phyloP scores from a whole-genome alignment of 1,284 basidiomycete species.

The Fomes fomentarius region DNA sequence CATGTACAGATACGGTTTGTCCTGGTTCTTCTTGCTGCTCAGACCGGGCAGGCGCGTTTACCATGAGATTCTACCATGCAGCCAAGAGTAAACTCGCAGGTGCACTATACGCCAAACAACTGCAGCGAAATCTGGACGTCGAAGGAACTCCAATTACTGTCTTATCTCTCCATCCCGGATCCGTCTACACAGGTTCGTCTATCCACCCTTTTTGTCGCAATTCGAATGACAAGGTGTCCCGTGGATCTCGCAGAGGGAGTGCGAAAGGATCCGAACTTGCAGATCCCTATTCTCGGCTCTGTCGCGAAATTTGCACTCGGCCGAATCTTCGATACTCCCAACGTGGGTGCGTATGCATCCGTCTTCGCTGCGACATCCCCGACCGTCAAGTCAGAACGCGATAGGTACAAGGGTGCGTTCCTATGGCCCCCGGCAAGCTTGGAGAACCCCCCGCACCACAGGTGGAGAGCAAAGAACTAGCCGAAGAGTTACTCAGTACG shows the following conservation, averaged over 20 bases:
- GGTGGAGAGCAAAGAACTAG: conserved; percentile 42
- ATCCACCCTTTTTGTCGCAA: conserved; percentile 5
- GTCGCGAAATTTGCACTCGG: conserved; percentile 16
- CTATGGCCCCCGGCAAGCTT: conserved; percentile 43
- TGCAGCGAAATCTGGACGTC: conserved; percentile 33
- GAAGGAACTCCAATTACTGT: conserved; percentile 36
- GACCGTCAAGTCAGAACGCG: conserved; percentile 36
- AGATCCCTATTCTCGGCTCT: conserved; percentile 14
- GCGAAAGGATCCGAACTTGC: conserved; percentile 11
- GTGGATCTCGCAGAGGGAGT: conserved; percentile 9
- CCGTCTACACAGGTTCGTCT: conserved; percentile 43
- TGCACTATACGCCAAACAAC: conserved; percentile 33
- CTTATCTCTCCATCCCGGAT: conserved; percentile 40
- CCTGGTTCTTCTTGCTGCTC: not conserved
- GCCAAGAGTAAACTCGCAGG: conserved; percentile 42
- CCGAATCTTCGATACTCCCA: conserved; percentile 16
- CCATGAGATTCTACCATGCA: not conserved
- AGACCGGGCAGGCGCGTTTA: no score
- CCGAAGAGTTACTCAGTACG: conserved; percentile 48
- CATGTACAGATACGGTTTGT: conserved; percentile 38
- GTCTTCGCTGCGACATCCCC: conserved; percentile 51
- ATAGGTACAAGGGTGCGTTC: conserved; percentile 50
- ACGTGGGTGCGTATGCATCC: conserved; percentile 44
- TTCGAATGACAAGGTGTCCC: not conserved
- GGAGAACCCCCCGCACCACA: conserved; percentile 30